Conservation (phyloP, 805 yeast species). For the Metschnikowia similis region DNA sequence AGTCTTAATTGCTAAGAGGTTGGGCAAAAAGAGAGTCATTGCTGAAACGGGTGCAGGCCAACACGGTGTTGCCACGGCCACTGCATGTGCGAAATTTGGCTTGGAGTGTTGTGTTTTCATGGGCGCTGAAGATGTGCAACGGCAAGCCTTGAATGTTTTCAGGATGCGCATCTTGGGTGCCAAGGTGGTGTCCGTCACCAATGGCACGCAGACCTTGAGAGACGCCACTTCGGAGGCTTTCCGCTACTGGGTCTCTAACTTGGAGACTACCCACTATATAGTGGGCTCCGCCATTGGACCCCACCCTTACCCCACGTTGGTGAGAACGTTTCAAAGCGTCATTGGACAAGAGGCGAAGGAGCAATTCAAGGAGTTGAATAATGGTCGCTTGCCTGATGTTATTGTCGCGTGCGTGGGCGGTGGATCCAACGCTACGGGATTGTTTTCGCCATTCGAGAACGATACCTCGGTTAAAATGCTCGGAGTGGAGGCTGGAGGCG, state of each 20-base stretch:
- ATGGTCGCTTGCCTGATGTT: slow-evolving; percentile 85
- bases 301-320: slow-evolving; percentile 97
- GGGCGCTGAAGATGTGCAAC: slow-evolving; percentile 99
- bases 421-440: slow-evolving; percentile 95
- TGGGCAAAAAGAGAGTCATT: slow-evolving; percentile 71
- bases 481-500: slow-evolving; percentile 99
- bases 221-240: slow-evolving; percentile 98
- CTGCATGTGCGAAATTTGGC: slow-evolving; percentile 91
- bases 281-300: slow-evolving; percentile 99
- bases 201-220: slow-evolving; percentile 93
- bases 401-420: slow-evolving; percentile 99
- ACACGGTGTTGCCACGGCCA: slow-evolving; percentile 91
- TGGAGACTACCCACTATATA: slow-evolving; percentile 84
- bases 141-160: slow-evolving; percentile 97
- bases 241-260: slow-evolving; percentile 88
- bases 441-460: slow-evolving; percentile 89
- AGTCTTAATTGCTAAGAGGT: slow-evolving; percentile 71
- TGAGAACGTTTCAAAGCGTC: slow-evolving; percentile 95
- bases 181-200: slow-evolving; percentile 84
- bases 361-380: slow-evolving; percentile 75
- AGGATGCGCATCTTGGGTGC: slow-evolving; percentile 97
- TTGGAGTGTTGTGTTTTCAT: slow-evolving; percentile 88
- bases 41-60: slow-evolving; percentile 95
- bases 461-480: slow-evolving; percentile 72
- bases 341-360: slow-evolving; percentile 93